Conservation (phyloP, 768 basidiomycete genomes). For the Porpolomopsis calyptriformis region DNA sequence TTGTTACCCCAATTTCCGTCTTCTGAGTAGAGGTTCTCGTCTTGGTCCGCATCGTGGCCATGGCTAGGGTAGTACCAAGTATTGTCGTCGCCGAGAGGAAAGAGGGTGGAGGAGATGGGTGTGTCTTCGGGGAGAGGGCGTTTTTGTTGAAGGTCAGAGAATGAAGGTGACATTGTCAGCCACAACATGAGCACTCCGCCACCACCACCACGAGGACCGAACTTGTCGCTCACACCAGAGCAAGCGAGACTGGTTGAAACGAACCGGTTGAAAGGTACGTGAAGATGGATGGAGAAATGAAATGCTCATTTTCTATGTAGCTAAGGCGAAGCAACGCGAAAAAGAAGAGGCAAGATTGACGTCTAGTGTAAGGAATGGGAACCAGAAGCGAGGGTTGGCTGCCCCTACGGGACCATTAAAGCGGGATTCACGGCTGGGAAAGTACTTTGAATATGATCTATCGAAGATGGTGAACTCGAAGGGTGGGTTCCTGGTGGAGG, state of each 20-base stretch:
- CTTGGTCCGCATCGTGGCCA: constrained; percentile 58
- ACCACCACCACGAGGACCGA: constrained; percentile 11
- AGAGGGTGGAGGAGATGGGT: constrained; percentile 13
- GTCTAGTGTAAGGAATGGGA: constrained; percentile 45
- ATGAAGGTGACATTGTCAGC: too few species aligned
- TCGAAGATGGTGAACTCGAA: constrained; percentile 96
- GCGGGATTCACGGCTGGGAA: constrained; percentile 72
- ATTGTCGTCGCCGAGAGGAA: constrained; percentile 60
- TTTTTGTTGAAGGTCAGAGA: too few species aligned
- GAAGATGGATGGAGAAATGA: neutral
- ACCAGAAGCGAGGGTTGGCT: constrained; percentile 64
- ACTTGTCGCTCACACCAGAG: constrained; percentile 47
- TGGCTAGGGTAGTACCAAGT: constrained; percentile 81
- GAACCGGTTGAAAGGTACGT: constrained; percentile 66
- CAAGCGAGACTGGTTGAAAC: constrained; percentile 64
- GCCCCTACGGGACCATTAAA: constrained; percentile 44
- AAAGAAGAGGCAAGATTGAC: constrained; percentile 43
- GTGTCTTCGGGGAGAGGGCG: too few species aligned
- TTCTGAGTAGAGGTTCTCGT: constrained; percentile 33
- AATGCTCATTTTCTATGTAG: constrained; percentile 23
- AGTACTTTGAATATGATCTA: constrained; percentile 94
- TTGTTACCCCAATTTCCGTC: constrained; percentile 84
- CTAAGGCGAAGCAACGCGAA: constrained; percentile 66
- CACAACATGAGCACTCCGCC: constrained; percentile 20
- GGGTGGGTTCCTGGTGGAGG: constrained; percentile 90